These are phyloP conservation scores for Aspergillus terreus DNA, from an alignment of 2,329 filamentous ascomycete genomes.

Conservation along the genomic window DNA sequence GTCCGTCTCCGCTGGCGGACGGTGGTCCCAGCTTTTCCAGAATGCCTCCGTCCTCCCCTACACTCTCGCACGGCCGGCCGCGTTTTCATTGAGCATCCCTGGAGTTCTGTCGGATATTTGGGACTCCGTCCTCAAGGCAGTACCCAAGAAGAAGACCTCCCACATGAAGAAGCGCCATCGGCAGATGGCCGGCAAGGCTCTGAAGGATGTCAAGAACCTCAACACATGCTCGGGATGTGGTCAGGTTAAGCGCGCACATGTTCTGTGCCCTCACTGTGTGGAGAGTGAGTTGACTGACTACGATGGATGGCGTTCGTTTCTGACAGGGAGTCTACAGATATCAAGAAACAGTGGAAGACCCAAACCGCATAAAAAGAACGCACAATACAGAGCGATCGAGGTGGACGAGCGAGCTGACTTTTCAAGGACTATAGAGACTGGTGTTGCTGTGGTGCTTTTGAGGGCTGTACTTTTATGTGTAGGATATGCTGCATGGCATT, in stretches of 20 bases:
- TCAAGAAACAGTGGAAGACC: slow-evolving; percentile 44
- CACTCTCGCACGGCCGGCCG: slow-evolving; percentile 57
- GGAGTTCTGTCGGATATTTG: slow-evolving; percentile 77
- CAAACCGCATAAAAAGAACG: slow-evolving; percentile 25
- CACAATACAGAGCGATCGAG: neutral
- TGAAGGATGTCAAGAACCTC: slow-evolving; percentile 83
- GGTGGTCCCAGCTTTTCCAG: slow-evolving; percentile 38
- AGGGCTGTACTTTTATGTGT: slow-evolving; percentile 23
- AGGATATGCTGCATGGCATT: slow-evolving; percentile 34
- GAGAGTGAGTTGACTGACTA: slow-evolving; percentile 58
- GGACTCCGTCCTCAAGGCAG: slow-evolving; percentile 86
- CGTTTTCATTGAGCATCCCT: slow-evolving; percentile 60
- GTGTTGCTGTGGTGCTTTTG: slow-evolving; percentile 2
- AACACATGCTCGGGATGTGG: slow-evolving; percentile 91
- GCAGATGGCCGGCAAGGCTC: slow-evolving; percentile 90
- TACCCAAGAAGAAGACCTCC: slow-evolving; percentile 98
- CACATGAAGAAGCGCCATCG: slow-evolving; percentile 92
- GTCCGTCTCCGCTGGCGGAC: slow-evolving; percentile 9
- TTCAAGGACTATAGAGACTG: neutral
- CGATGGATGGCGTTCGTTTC: neutral
- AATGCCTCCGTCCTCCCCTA: slow-evolving; percentile 51
- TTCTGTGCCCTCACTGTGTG: slow-evolving; percentile 83
- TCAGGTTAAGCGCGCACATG: slow-evolving; percentile 79
- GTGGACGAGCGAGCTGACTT: neutral
- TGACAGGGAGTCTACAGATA: slow-evolving; percentile 28